phyloP scores from a whole-genome alignment of 139 green algal species.

The Coelastrella sp. region DNA sequence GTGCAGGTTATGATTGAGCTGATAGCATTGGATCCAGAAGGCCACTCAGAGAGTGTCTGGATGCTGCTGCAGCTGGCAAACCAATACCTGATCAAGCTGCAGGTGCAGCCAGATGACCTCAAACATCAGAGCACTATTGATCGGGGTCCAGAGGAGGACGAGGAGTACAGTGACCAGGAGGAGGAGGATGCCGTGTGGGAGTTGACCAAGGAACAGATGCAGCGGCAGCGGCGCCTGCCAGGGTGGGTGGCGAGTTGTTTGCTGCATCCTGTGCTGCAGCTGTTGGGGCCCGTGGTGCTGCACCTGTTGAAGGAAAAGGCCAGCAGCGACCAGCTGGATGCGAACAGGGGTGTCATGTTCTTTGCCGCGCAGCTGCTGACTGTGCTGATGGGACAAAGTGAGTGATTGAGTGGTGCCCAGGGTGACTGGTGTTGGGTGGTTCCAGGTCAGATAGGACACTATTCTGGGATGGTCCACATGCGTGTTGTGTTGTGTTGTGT shows the following conservation, averaged over 20 bases:
- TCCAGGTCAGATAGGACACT: neutral
- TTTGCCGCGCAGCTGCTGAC: neutral
- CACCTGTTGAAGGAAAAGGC: neutral
- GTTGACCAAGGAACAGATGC: neutral
- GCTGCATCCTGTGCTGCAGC: neutral
- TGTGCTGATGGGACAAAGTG: neutral
- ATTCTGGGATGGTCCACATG: neutral
- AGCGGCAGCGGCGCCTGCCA: neutral
- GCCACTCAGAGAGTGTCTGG: neutral
- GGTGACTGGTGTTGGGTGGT: neutral
- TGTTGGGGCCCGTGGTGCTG: neutral
- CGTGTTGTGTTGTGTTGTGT: too few species aligned
- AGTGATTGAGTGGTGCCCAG: neutral
- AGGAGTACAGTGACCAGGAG: too few species aligned
- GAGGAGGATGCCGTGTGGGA: too few species aligned
- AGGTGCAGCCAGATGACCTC: neutral
- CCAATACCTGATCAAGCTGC: neutral
- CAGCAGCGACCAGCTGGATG: neutral
- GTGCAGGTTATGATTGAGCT: neutral
- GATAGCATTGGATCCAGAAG: neutral
- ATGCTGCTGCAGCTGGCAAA: constrained; percentile 1
- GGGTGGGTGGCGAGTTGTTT: neutral
- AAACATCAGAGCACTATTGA: too few species aligned
- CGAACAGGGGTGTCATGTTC: neutral
- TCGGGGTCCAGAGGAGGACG: too few species aligned